Conservation (phyloP, 2,329 filamentous ascomycete species). For the Fusarium lateritium region DNA sequence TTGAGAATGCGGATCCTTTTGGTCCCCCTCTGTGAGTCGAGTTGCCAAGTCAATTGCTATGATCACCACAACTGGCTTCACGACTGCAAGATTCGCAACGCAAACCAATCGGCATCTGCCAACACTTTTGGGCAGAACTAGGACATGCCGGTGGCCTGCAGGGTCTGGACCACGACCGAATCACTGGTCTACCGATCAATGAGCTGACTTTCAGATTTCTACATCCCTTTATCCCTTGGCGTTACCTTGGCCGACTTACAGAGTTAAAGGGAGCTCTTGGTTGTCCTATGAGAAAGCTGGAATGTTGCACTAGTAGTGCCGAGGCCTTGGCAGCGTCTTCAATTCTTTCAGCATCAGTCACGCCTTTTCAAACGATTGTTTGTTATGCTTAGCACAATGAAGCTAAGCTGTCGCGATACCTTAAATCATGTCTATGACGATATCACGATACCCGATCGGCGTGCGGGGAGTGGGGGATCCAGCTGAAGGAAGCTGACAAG, state of each 20-base stretch:
- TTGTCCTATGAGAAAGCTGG: slow-evolving; percentile 20
- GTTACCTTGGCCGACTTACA: slow-evolving; percentile 18
- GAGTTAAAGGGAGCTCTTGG: slow-evolving; percentile 20
- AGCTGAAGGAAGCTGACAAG: slow-evolving; percentile 12
- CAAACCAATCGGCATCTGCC: slow-evolving; percentile 32
- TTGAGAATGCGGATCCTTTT: slow-evolving; percentile 64
- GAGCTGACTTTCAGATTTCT: slow-evolving; percentile 28
- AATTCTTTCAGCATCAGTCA: slow-evolving; percentile 15
- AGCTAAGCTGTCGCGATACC: slow-evolving; percentile 25
- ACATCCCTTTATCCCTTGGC: slow-evolving; percentile 22
- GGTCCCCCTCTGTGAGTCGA: slow-evolving; percentile 59
- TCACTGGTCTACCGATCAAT: slow-evolving; percentile 32
- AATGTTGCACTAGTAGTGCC: slow-evolving; percentile 33
- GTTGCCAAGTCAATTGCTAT: slow-evolving; percentile 35
- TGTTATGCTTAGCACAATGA: slow-evolving; percentile 10
- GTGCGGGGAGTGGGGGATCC: slow-evolving; percentile 31
- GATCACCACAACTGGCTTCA: not conserved
- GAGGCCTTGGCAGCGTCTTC: slow-evolving; percentile 39
- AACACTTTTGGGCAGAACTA: slow-evolving; percentile 15
- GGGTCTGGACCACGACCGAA: slow-evolving; percentile 19
- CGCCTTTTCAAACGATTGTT: slow-evolving; percentile 15
- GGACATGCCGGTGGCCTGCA: not conserved
- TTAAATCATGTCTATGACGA: slow-evolving; percentile 41
- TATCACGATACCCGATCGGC: slow-evolving; percentile 34
- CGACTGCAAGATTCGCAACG: not conserved